Evolutionary conservation across 257 asterid genomes (phyloP).

Genomic region (Salvia hispanica): DNA sequence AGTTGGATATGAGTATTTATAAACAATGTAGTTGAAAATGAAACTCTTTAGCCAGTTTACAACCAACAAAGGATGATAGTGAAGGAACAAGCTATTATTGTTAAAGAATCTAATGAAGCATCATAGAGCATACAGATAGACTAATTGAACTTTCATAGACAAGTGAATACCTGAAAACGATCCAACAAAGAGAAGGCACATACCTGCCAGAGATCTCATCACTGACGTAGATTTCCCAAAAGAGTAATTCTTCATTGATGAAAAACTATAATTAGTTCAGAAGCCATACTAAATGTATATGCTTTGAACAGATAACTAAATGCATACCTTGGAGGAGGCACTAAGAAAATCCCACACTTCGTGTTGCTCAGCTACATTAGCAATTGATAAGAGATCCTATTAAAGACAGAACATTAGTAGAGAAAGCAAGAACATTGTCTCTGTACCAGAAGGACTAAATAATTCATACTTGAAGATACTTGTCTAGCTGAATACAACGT

Average conservation of each 20-base stretch:
- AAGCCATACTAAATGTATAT: constrained; percentile 14
- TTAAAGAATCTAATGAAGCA: constrained; percentile 14
- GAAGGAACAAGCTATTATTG: constrained; percentile 1
- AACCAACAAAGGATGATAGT: constrained; percentile 3
- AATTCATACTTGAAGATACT: constrained; percentile 76
- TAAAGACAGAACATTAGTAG: constrained; percentile 36
- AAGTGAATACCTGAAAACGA: constrained; percentile 24
- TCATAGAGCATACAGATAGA: constrained; percentile 12
- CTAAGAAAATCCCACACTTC: constrained; percentile 99
- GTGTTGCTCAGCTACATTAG: constrained; percentile 98
- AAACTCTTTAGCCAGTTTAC: constrained; percentile 11
- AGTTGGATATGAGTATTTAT: background rate
- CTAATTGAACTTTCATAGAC: constrained; percentile 15
- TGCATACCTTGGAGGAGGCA: constrained; percentile 80
- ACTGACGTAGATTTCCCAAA: constrained; percentile 95
- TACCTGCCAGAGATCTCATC: constrained; percentile 92
- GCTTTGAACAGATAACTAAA: constrained; percentile 25
- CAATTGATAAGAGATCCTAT: constrained; percentile 94
- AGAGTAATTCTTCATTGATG: constrained; percentile 79
- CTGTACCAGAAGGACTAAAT: constrained; percentile 26
- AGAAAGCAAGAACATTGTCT: constrained; percentile 21
- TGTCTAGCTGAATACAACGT: constrained; percentile 96
- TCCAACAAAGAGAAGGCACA: constrained; percentile 37
- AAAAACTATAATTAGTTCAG: constrained; percentile 40
- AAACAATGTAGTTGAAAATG: constrained; percentile 9